These are phyloP conservation scores for Neurospora sublineolata DNA, from an alignment of 495 filamentous ascomycete species.

Conservation along the genomic window DNA sequence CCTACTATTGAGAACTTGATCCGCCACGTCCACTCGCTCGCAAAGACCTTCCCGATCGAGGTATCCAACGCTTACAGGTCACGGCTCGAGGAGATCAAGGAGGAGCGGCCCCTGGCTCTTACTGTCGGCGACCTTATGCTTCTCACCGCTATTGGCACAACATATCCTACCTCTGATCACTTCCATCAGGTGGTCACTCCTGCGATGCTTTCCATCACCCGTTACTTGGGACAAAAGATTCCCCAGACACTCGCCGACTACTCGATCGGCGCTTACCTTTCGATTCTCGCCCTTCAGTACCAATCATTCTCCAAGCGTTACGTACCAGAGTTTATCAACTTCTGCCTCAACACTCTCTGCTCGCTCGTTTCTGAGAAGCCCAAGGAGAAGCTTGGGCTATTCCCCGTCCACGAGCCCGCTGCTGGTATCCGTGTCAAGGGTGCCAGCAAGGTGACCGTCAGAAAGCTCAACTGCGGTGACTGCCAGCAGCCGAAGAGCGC, in stretches of 20 bases:
- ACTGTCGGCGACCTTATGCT: conserved; percentile 66
- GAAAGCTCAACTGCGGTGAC: conserved; percentile 43
- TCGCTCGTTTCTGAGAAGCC: conserved; percentile 48
- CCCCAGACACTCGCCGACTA: conserved; percentile 53
- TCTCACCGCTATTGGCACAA: conserved; percentile 67
- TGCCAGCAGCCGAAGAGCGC: conserved; percentile 25
- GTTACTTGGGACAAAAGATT: conserved; percentile 69
- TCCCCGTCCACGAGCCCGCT: conserved; percentile 51
- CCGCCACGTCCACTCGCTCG: conserved; percentile 49
- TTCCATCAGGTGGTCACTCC: conserved; percentile 91
- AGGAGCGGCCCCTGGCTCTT: conserved; percentile 46
- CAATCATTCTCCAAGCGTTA: conserved; percentile 72
- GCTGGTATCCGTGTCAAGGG: conserved; percentile 41
- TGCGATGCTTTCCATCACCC: conserved; percentile 65
- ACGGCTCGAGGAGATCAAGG: conserved; percentile 54
- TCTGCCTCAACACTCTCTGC: conserved; percentile 63
- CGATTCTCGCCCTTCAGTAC: conserved; percentile 67
- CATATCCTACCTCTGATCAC: conserved; percentile 92
- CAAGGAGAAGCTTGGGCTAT: conserved; percentile 34
- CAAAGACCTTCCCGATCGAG: conserved; percentile 66
- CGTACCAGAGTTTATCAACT: conserved; percentile 78
- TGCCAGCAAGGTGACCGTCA: conserved; percentile 18
- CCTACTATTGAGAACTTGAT: conserved; percentile 29
- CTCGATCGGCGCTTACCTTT: conserved; percentile 64
- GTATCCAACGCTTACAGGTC: conserved; percentile 66